phyloP scores from a whole-genome alignment of 176 grass and related monocot genomes.

The Alloteropsis semialata region DNA sequence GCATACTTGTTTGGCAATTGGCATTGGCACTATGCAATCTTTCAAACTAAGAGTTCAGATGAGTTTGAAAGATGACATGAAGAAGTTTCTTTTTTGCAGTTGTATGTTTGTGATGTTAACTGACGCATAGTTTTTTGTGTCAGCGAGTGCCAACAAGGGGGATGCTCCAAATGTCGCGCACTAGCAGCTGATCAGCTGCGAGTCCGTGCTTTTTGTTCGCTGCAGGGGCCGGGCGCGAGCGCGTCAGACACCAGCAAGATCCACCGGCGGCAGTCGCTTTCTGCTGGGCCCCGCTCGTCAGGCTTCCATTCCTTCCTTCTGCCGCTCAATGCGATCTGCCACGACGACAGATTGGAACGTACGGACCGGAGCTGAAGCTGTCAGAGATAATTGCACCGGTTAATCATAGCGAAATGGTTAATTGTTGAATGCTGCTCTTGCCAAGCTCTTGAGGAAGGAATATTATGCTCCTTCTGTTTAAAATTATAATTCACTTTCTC shows the following conservation, averaged over 20 bases:
- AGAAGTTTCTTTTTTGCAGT: not conserved
- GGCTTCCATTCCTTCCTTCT: not conserved
- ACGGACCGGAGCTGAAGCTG: not conserved
- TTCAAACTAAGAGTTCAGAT: not conserved
- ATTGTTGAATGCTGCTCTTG: no score
- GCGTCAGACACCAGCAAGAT: not conserved
- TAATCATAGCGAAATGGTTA: not conserved
- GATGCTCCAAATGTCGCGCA: conserved; percentile 28
- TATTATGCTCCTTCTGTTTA: no score
- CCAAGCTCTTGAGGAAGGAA: no score
- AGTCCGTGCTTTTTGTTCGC: not conserved
- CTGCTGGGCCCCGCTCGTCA: not conserved
- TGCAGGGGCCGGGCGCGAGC: not conserved
- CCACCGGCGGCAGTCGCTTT: conserved; percentile 11
- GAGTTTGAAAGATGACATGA: not conserved
- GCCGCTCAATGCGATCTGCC: not conserved
- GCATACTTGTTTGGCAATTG: not conserved
- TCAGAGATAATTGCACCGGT: not conserved
- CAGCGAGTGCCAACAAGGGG: not conserved
- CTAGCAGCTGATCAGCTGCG: not conserved
- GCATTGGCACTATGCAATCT: no score
- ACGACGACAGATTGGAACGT: not conserved
- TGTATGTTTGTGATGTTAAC: not conserved
- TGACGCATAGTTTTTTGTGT: not conserved
- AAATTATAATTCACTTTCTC: no score